phyloP scores from a whole-genome alignment of 345 rosid species.

The Raphanus raphanistrum region DNA sequence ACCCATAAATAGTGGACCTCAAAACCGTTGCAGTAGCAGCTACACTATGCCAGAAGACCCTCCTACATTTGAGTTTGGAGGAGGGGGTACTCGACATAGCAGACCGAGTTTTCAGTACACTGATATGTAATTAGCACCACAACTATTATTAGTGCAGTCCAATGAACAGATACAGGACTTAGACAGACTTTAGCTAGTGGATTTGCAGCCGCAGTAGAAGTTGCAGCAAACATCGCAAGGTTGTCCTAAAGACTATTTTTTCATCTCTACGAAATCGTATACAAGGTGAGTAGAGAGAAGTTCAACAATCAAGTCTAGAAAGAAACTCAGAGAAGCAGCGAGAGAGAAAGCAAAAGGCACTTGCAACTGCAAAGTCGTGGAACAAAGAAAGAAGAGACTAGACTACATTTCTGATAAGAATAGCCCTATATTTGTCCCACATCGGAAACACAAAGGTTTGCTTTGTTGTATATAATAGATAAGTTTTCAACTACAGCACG shows the following conservation, averaged over 20 bases:
- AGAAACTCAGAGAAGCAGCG: not conserved
- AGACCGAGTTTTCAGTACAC: not conserved
- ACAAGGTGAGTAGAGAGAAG: not conserved
- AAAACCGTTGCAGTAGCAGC: not conserved
- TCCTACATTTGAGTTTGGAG: not conserved
- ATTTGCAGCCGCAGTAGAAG: not conserved
- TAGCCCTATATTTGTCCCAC: slow-evolving; percentile 15
- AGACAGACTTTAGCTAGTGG: not conserved
- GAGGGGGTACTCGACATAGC: not conserved
- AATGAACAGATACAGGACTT: not conserved
- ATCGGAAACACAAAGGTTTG: not conserved
- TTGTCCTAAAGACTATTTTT: no score
- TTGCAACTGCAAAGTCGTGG: not conserved
- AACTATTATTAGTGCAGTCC: not conserved
- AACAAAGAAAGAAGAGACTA: not conserved
- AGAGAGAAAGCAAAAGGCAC: not conserved
- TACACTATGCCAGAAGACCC: not conserved
- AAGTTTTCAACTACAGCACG: not conserved
- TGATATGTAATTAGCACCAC: not conserved
- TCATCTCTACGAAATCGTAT: not conserved
- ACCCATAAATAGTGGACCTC: not conserved
- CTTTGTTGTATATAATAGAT: slow-evolving; percentile 4
- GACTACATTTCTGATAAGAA: not conserved
- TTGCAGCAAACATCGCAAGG: not conserved
- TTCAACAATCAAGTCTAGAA: not conserved